Evolutionary conservation across 345 rosid genomes (phyloP), one percentile per base, ranked within the genome.

Genomic region (Nasturtium officinale): DNA sequence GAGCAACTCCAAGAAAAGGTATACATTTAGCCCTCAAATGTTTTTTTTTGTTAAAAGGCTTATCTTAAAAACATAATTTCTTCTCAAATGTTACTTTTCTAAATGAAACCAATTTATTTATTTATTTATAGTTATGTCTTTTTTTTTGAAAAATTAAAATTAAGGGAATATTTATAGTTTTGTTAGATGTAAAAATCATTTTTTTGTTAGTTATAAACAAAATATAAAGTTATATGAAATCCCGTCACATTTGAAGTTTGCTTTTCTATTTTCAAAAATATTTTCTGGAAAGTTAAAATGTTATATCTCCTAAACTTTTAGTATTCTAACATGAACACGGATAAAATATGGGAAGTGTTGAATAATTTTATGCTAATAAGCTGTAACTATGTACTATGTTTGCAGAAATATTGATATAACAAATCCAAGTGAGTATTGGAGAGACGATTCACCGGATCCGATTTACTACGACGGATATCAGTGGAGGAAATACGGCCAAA

Each of bases 401-500:
- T 43, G 10, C 65, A 76, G 79, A 61, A 76, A 76, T 28, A 53
- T 69, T 6, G 43, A 26, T 9, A 61, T 4, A 26, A 54, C 43
- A 53, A 26, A 53, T 43, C 18, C 59, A 61, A 68, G 40, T 54
- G 68, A 62, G 28, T 61, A 32, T 15, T 69, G 79, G 79, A 68
- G 59, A n/a, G 70, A 76, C 21, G 74, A 76, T 61, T 76, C 79
- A 69, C 75, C 79, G 4, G 16, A 32, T 76, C 79, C 79, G 13
- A 55, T 53, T 29, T 35, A 69, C 59, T 54, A 61, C 21, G 79
- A 76, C 21, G 75, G 74, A 9, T 76, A 52, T 76, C 26, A 25
- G 33, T 76, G 79, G 79, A 69, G 79, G 18, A 76, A 76, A 61
- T 76, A 76, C 32, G 79, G 79, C 8, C 65, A 76, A 46, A 76